Evolutionary conservation across 164 flowering plant genomes (phyloP), one percentile per base, ranked within the genome.

Genomic region (Amborella trichopoda): DNA sequence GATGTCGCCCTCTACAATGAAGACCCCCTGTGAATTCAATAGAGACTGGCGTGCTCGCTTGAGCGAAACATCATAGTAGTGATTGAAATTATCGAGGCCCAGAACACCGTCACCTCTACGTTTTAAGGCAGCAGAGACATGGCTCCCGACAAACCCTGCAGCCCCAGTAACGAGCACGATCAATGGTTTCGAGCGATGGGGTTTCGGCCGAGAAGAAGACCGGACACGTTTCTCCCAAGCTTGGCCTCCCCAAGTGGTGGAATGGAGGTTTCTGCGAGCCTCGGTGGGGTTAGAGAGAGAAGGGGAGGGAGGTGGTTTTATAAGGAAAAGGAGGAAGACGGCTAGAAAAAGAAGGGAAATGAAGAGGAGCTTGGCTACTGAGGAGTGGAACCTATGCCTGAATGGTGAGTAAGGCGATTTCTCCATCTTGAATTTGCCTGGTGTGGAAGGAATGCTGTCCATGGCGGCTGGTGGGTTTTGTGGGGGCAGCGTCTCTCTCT

Each of bases 361-460:
- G 46, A 87, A 73, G 2, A 78, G 58, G 59, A 89, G 65, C 66
- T 82, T 84, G 14, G 73, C 63, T 2, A 80, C 45, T 3, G 78
- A 69, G 6, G 77, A 72, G 26, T 80, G 83, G 56, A 66, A 76
- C 32, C 60, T 52, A 22, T 20, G 23, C 25, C 40, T 39, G 28
- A 40, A 26, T 53, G 65, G 54, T 21, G 54, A 32, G 65, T 79
- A 73, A 0, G 74, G 47, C 0, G 94, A 81, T 40, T 82, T 89
- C 5, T 89, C 97, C 73, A 82, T 76, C 82, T 88, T 90, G 80
- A 86, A 81, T 51, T 90, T 90, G 0, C 98, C 98, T 2, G 98
- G 94, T 0, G 94, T 83, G 2, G 94, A 81, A 1, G 98, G 94
- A 26, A 62, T 66, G 65, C 67, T 53, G 52, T 85, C 95, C 26